Conservation (phyloP, 768 basidiomycete species). For the Galerina sulciceps region DNA sequence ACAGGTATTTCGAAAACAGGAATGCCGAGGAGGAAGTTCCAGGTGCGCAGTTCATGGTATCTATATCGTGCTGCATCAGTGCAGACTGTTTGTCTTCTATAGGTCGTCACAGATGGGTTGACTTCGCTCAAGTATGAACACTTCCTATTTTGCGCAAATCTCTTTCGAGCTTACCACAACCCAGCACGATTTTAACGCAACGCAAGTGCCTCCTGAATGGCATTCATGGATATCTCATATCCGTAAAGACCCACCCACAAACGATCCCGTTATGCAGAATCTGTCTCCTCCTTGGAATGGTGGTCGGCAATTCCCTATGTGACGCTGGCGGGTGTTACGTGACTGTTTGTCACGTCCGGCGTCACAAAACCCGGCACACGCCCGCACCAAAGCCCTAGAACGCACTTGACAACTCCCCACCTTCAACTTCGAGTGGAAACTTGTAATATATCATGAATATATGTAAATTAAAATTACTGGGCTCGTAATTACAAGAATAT, state of each 20-base stretch:
- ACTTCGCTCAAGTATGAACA: constrained; percentile 76
- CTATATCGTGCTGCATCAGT: not conserved
- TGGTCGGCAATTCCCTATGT: no score
- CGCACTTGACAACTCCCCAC: no score
- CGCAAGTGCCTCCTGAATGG: constrained; percentile 96
- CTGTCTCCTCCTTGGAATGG: constrained; percentile 73
- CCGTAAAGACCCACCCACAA: constrained; percentile 76
- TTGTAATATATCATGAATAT: no score
- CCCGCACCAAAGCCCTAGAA: no score
- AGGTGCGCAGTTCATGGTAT: constrained; percentile 48
- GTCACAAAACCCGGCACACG: no score
- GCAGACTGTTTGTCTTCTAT: constrained; percentile 5
- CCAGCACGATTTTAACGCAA: constrained; percentile 86
- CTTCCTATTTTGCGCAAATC: not conserved
- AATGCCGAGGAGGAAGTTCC: constrained; percentile 88
- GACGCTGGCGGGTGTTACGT: no score
- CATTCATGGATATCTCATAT: constrained; percentile 95
- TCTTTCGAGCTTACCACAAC: no score
- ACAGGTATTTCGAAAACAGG: constrained; percentile 92
- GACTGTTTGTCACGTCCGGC: no score
- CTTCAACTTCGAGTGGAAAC: no score
- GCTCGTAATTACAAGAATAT: no score
- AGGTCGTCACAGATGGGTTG: constrained; percentile 98
- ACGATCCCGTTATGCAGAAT: constrained; percentile 74
- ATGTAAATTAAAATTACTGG: no score